These are phyloP conservation scores for Podaxis mareebaensis DNA, from an alignment of 768 basidiomycete genomes.

Conservation along the genomic window DNA sequence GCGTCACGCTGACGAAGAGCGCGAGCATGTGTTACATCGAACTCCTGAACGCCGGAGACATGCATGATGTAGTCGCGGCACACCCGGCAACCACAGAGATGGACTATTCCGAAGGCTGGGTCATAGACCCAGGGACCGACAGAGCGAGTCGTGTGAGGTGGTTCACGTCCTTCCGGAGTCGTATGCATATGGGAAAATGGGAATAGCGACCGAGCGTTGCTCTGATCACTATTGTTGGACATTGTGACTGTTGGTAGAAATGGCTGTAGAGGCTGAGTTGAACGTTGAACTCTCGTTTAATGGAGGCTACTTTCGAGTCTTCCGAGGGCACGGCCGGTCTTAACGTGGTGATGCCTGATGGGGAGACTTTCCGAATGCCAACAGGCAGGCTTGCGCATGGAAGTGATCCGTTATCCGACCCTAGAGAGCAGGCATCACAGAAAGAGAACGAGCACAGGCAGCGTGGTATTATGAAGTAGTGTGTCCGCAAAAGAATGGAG, in stretches of 20 bases:
- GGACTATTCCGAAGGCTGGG: slow-evolving; percentile 21
- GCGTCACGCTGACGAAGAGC: slow-evolving; percentile 19
- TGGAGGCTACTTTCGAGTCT: background rate
- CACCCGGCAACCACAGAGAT: slow-evolving; percentile 15
- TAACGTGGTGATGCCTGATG: background rate
- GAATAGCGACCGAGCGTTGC: background rate
- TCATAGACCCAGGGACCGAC: slow-evolving; percentile 17
- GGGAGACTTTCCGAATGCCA: background rate
- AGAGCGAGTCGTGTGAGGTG: background rate
- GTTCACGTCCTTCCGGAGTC: background rate
- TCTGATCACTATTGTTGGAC: background rate
- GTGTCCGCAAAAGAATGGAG: background rate
- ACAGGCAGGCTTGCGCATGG: background rate
- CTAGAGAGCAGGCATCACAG: background rate
- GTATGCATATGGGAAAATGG: background rate
- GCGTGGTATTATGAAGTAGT: background rate
- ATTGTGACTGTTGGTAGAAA: background rate
- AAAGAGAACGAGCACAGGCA: background rate
- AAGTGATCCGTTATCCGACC: background rate
- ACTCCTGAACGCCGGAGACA: slow-evolving; percentile 5
- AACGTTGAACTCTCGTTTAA: background rate
- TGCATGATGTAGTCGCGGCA: slow-evolving; percentile 22
- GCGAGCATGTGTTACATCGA: slow-evolving; percentile 13
- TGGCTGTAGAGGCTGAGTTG: background rate
- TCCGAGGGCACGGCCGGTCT: background rate